Base-by-base conservation (phyloP, 2,329 filamentous ascomycete genomes). In the Karstenula rhodostoma region DNA sequence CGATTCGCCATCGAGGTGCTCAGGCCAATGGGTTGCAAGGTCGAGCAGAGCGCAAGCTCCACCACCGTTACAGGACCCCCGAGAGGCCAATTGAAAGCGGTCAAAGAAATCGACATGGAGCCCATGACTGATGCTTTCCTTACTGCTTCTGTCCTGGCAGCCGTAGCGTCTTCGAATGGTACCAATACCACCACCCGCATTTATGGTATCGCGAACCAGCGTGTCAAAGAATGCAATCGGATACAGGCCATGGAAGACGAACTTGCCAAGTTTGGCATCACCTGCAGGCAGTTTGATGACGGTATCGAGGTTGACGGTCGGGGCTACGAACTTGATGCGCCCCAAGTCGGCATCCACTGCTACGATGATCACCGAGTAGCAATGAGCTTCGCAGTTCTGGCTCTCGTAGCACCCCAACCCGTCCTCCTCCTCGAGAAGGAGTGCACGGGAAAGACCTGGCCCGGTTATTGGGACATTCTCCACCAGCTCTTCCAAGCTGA, bases 71-170 rank as follows among this genome's bases (percentile, higher is more conserved):
- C 90, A 9, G 95, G 95, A 1, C 95, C 95, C n/a, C 79, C 86
- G 2, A 79, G 84, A 57, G 94, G 95, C 12, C 80, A 85, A 17
- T 81, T 99, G 42, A 89, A 89, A 68, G 90, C 92, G 0, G 82
- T 99, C 13, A 81, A 88, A 19, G 90, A 94, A 60, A 89, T 99
- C 29, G 94, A 99, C 73, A 99, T 99, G 95, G 95, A 98, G 77
- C 91, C 94, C 1, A 99, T 99, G 95, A 99, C 95, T 0, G 95
- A 99, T 78, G 95, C 95, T 51, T 99, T 99, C 83, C 84, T 99
- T 55, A 97, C 94, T 4, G 95, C 95, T 19, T 96, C 93, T 1
- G 93, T 97, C 4, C 85, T 99, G 49, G 95, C 93, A 27, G 95
- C 95, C 37, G 92, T 97, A 46, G 93, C 94, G 10, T 88, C 86